Evolutionary conservation across 1,139 yeast genomes (phyloP).

Genomic region (Protomyces pachydermus): DNA sequence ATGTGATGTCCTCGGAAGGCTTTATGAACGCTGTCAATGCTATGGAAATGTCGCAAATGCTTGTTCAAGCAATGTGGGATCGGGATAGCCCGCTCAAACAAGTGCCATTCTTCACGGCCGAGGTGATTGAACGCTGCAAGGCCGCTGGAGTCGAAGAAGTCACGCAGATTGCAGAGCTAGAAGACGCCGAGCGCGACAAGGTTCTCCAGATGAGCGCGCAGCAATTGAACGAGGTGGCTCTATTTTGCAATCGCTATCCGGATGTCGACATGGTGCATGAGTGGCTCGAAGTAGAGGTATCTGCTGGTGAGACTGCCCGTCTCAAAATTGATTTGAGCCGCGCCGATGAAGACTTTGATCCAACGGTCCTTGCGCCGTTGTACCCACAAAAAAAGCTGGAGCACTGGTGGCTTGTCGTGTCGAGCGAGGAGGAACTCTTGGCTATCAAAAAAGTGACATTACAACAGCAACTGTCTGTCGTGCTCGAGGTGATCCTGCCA

Average conservation of each 20-base stretch:
- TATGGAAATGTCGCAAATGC: constrained; percentile 86
- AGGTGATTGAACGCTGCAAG: constrained; percentile 55
- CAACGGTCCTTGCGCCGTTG: constrained; percentile 42
- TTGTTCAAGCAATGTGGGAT: constrained; percentile 83
- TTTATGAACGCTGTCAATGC: constrained; percentile 69
- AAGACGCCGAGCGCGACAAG: constrained; percentile 62
- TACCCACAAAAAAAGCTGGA: constrained; percentile 64
- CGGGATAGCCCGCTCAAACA: constrained; percentile 75
- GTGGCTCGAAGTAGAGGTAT: constrained; percentile 43
- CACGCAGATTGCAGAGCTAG: constrained; percentile 79
- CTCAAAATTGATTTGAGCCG: constrained; percentile 57
- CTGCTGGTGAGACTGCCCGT: constrained; percentile 47
- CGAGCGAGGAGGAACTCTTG: constrained; percentile 64
- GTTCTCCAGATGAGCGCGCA: constrained; percentile 52
- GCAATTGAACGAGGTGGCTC: constrained; percentile 63
- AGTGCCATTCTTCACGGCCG: constrained; percentile 62
- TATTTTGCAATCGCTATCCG: constrained; percentile 85
- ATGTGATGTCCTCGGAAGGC: constrained; percentile 76
- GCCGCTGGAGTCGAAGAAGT: constrained; percentile 59
- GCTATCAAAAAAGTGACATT: constrained; percentile 64
- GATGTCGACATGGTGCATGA: constrained; percentile 66
- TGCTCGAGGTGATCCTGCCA: constrained; percentile 41
- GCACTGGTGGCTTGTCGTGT: constrained; percentile 72
- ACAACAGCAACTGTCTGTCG: constrained; percentile 44
- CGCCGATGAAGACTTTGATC: constrained; percentile 33